Conservation (phyloP, 2,329 filamentous ascomycete genomes). For the Beauveria asiatica region DNA sequence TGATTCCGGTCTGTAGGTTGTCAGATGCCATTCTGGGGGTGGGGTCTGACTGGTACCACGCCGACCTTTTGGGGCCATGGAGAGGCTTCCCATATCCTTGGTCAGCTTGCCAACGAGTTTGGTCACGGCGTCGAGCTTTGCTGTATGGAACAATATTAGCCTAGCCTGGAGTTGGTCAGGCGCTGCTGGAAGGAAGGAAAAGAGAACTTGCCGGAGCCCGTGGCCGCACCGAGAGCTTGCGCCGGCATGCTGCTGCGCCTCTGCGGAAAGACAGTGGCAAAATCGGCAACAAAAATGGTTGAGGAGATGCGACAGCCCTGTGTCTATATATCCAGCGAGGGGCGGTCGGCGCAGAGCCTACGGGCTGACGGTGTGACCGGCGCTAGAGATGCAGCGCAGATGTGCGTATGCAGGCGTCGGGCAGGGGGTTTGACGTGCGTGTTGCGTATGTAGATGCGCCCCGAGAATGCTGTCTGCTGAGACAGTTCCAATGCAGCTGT, state of each 20-base stretch:
- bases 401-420: neutral
- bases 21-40: constrained; percentile 13
- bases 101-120: constrained; percentile 53
- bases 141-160: constrained; percentile 27
- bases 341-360: neutral
- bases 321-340: neutral
- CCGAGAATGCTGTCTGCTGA: neutral
- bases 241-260: constrained; percentile 15
- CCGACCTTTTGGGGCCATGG: constrained; percentile 53
- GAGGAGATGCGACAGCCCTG: neutral
- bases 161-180: neutral
- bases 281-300: neutral
- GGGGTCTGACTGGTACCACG: constrained; percentile 8
- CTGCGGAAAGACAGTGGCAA: neutral
- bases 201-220: constrained; percentile 33
- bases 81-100: constrained; percentile 51
- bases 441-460: no score
- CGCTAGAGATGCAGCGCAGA: neutral
- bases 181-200: neutral
- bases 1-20: constrained; percentile 49
- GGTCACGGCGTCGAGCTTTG: constrained; percentile 61
- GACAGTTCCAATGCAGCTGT: neutral
- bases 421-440: neutral
- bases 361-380: neutral
- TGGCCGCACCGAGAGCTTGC: constrained; percentile 22